These are phyloP conservation scores for Chrysopogon serrulatus DNA, from an alignment of 176 grass and related monocot species.

Conservation along the genomic window DNA sequence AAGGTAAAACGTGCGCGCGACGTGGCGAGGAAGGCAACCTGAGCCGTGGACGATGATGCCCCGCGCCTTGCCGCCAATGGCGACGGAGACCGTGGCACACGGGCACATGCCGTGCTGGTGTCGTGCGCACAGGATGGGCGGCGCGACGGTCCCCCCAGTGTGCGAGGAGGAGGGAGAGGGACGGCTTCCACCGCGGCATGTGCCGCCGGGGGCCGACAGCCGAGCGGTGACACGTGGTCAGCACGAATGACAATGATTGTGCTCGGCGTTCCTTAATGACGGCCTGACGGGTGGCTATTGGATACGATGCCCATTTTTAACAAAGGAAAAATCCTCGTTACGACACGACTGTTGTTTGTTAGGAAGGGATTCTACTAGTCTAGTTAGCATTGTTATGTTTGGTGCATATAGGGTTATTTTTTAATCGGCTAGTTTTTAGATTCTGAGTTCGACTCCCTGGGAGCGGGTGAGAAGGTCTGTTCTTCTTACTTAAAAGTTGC, in stretches of 20 bases:
- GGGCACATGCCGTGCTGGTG: conserved; percentile 13
- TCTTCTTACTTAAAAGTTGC: no score
- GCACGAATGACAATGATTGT: conserved; percentile 3
- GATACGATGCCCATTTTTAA: neutral
- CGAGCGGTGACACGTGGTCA: neutral
- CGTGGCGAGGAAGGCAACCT: neutral
- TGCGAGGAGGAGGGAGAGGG: neutral
- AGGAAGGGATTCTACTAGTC: neutral
- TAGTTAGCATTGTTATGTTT: neutral
- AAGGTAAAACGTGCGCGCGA: neutral
- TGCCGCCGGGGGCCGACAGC: neutral
- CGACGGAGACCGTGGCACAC: neutral
- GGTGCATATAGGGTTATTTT: neutral
- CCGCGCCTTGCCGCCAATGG: neutral
- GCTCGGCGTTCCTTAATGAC: neutral
- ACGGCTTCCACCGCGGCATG: conserved; percentile 11
- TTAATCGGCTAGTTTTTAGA: no score
- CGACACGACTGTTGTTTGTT: neutral
- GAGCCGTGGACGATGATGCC: no score
- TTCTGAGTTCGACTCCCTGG: no score
- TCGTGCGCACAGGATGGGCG: neutral
- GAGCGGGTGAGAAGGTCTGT: no score
- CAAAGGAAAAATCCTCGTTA: neutral
- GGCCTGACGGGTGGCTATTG: neutral
- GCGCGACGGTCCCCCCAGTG: neutral